phyloP scores from a whole-genome alignment of 2,329 filamentous ascomycete species.

The Aureobasidium melanogenum region DNA sequence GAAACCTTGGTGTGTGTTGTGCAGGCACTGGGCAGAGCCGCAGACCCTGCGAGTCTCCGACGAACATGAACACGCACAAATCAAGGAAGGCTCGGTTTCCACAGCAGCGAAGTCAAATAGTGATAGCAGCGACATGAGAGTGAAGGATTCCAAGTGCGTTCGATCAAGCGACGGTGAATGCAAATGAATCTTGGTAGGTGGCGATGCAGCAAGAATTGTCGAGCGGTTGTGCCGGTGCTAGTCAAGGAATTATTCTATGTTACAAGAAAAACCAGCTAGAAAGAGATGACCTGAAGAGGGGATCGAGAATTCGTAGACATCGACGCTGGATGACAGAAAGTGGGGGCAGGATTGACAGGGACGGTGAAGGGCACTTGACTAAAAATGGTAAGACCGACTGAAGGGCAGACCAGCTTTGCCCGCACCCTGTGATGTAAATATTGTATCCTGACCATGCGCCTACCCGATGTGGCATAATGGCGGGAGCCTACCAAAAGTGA shows the following conservation, averaged over 20 bases:
- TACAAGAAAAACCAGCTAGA: conserved; percentile 1
- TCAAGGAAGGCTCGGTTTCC: background rate
- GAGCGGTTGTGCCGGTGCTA: conserved; percentile 2
- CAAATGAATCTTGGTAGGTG: background rate
- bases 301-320: conserved; percentile 5
- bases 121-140: background rate
- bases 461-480: background rate
- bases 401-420: conserved; percentile 1
- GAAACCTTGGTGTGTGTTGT: conserved; percentile 7
- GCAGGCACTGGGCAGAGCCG: background rate
- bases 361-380: background rate
- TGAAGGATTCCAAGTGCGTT: background rate
- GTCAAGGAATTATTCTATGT: conserved; percentile 1
- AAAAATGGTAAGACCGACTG: background rate
- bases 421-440: background rate
- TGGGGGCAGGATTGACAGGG: conserved; percentile 7
- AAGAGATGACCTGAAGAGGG: conserved; percentile 3
- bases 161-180: background rate
- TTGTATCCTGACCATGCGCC: background rate
- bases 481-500: background rate
- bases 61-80: background rate
- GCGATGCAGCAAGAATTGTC: conserved; percentile 4
- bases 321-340: conserved; percentile 5
- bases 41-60: background rate
- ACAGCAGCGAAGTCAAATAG: background rate